These are phyloP conservation scores for Lactifluus volemus DNA, from an alignment of 768 basidiomycete species.

Conservation along the genomic window DNA sequence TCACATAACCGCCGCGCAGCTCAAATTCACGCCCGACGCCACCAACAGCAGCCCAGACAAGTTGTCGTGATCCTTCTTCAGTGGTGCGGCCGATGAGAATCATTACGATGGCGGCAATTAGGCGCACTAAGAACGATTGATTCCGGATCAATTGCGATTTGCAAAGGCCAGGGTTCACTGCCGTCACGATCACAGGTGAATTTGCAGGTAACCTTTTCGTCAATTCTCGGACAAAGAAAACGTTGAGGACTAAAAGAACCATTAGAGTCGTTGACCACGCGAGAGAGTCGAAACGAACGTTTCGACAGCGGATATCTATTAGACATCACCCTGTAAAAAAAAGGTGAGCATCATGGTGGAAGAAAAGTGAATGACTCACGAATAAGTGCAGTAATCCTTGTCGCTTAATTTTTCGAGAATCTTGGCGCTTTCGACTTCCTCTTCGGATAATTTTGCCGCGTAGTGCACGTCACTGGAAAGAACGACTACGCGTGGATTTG, in stretches of 20 bases:
- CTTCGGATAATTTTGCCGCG: not conserved
- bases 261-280: not conserved
- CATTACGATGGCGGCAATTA: not conserved
- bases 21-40: constrained; percentile 5
- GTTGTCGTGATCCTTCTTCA: constrained; percentile 11
- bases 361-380: not conserved
- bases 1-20: constrained; percentile 4
- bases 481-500: constrained; percentile 13
- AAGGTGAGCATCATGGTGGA: not conserved
- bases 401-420: constrained; percentile 4
- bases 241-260: constrained; percentile 5
- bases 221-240: constrained; percentile 15
- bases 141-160: constrained; percentile 6
- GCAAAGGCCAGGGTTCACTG: constrained; percentile 16
- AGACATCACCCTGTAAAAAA: constrained; percentile 2
- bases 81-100: not conserved
- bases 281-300: not conserved
- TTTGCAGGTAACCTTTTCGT: constrained; percentile 12
- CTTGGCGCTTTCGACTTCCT: constrained; percentile 2
- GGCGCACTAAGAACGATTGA: not conserved
- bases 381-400: constrained; percentile 5
- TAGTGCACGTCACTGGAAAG: constrained; percentile 15
- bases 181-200: constrained; percentile 13
- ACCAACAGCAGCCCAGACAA: constrained; percentile 15
- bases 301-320: constrained; percentile 11